Conservation (phyloP, 805 yeast genomes). For the Wickerhamomyces mucosus region DNA sequence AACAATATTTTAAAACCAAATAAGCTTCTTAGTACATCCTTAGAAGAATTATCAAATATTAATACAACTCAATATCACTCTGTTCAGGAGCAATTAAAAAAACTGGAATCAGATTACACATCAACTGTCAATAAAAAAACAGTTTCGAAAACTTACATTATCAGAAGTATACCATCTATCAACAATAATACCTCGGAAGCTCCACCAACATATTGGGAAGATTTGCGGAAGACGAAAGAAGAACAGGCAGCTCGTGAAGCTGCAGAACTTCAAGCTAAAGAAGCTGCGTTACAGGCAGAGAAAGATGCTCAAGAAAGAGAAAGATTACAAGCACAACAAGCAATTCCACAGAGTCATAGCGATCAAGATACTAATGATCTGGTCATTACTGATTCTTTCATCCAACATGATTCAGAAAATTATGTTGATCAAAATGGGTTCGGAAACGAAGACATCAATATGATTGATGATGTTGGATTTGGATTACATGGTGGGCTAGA, state of each 20-base stretch:
- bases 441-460: conserved; percentile 13
- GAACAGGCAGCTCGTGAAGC: conserved; percentile 1
- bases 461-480: conserved; percentile 26
- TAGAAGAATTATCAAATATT: too few species aligned
- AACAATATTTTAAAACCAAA: conserved; percentile 1
- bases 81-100: too few species aligned
- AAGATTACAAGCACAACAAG: too few species aligned
- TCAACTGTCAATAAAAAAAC: conserved; percentile 4
- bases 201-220: conserved; percentile 18
- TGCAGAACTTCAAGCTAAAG: conserved; percentile 4
- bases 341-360: conserved; percentile 6
- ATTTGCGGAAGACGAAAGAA: conserved; percentile 9
- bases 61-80: too few species aligned
- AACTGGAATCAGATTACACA: conserved; percentile 4
- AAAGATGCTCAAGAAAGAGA: conserved; percentile 3
- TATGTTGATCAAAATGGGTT: conserved; percentile 7
- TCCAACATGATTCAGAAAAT: conserved; percentile 2
- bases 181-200: conserved; percentile 13
- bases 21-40: too few species aligned
- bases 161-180: conserved; percentile 8
- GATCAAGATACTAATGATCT: conserved; percentile 1
- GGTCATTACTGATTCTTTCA: conserved; percentile 1
- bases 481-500: conserved; percentile 21
- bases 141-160: conserved; percentile 1
- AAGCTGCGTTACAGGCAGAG: conserved; percentile 3